Conservation (phyloP, 768 basidiomycete species). For the Termitomyces titanicus region DNA sequence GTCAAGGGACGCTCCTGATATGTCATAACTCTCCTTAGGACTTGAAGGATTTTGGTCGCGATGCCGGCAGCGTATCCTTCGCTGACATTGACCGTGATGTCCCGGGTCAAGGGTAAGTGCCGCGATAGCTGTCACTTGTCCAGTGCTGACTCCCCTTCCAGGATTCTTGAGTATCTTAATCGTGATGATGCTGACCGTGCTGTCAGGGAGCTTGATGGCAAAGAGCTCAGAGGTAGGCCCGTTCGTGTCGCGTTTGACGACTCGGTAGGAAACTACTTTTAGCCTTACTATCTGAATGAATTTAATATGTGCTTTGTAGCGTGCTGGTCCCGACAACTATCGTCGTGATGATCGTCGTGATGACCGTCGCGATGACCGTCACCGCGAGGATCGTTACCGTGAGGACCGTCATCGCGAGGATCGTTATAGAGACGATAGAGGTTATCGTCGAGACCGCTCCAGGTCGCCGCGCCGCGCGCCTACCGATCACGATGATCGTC, state of each 20-base stretch:
- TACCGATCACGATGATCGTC: constrained; percentile 71
- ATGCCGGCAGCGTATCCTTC: constrained; percentile 89
- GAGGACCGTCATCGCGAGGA: constrained; percentile 62
- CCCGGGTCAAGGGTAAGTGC: constrained; percentile 80
- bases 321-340: constrained; percentile 68
- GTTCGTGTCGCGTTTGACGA: constrained; percentile 72
- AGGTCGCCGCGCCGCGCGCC: constrained; percentile 65
- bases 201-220: constrained; percentile 81
- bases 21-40: constrained; percentile 64
- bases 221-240: constrained; percentile 80
- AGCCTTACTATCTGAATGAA: background rate
- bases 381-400: constrained; percentile 50
- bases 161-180: constrained; percentile 86
- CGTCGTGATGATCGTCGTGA: constrained; percentile 73
- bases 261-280: constrained; percentile 42
- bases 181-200: constrained; percentile 92
- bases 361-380: constrained; percentile 60
- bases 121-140: background rate
- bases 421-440: constrained; percentile 51
- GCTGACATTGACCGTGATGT: constrained; percentile 91
- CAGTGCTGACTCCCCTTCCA: constrained; percentile 24
- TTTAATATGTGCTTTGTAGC: constrained; percentile 34
- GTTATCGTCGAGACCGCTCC: constrained; percentile 75
- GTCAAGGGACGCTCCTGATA: constrained; percentile 40
- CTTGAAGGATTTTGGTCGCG: constrained; percentile 95